Percentiles rank a stretch among this genome's conserved stretches.
Evolutionary conservation across 1,139 yeast species (phyloP).

Genomic region (Saccharomyces hybrid): DNA sequence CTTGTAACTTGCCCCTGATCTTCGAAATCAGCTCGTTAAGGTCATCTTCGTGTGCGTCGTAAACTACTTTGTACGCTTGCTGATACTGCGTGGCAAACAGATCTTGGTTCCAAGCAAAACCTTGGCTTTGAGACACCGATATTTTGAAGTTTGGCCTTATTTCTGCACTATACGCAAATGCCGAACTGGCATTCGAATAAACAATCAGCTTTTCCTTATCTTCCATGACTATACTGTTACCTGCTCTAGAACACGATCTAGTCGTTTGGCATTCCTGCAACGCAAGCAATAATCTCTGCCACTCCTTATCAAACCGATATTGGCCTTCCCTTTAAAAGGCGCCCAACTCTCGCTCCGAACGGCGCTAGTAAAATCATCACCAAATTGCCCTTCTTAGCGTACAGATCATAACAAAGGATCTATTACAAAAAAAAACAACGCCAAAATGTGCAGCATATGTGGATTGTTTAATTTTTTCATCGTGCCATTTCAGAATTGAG

Average conservation of each 20-base stretch:
- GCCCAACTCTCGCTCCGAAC: background rate
- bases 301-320: background rate
- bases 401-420: background rate
- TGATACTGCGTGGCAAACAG: conserved; percentile 29
- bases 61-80: conserved; percentile 28
- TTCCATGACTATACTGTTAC: background rate
- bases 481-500: background rate
- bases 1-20: background rate
- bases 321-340: background rate
- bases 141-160: conserved; percentile 14
- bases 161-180: conserved; percentile 7
- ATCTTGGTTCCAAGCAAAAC: conserved; percentile 31
- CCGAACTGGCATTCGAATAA: conserved; percentile 4
- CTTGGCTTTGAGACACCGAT: conserved; percentile 26
- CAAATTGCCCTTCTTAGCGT: background rate
- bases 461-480: background rate
- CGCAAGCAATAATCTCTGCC: background rate
- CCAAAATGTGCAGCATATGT: background rate
- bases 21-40: conserved; percentile 11
- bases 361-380: background rate
- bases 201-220: background rate
- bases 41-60: conserved; percentile 26
- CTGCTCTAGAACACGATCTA: no score
- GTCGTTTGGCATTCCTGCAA: no score
- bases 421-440: background rate